phyloP scores from a whole-genome alignment of 2,329 filamentous ascomycete genomes.

The Nakataea oryzae region DNA sequence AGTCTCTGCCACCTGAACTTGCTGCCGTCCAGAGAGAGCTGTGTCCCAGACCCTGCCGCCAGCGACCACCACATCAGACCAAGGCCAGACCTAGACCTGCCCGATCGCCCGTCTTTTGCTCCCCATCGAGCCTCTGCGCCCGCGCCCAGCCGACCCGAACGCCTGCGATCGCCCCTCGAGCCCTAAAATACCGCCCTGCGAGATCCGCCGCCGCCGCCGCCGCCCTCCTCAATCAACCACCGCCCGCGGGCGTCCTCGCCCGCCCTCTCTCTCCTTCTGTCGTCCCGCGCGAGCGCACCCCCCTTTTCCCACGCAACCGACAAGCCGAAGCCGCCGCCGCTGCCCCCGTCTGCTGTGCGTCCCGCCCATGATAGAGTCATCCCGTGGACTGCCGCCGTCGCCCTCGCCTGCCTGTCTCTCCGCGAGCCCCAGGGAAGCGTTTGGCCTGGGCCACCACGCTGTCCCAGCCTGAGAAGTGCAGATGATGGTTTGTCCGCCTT shows the following conservation, averaged over 20 bases:
- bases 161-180: neutral
- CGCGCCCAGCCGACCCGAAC: too few species aligned
- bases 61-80: too few species aligned
- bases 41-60: too few species aligned
- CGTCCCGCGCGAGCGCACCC: neutral
- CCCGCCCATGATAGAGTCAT: conserved; percentile 2
- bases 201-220: too few species aligned
- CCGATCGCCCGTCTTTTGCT: too few species aligned
- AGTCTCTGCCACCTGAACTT: neutral
- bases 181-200: neutral
- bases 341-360: neutral
- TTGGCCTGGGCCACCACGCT: conserved; percentile 8
- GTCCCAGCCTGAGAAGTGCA: conserved; percentile 7
- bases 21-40: too few species aligned
- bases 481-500: conserved; percentile 11
- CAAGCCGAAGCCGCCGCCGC: neutral
- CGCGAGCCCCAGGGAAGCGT: conserved; percentile 4
- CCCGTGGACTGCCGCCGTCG: neutral
- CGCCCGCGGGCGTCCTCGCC: too few species aligned
- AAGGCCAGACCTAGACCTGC: neutral
- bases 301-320: neutral
- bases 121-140: too few species aligned
- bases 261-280: neutral
- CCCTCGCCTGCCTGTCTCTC: neutral
- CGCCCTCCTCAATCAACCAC: neutral